Conservation (phyloP, 2,329 filamentous ascomycete species). For the Pseudocercospora musae region DNA sequence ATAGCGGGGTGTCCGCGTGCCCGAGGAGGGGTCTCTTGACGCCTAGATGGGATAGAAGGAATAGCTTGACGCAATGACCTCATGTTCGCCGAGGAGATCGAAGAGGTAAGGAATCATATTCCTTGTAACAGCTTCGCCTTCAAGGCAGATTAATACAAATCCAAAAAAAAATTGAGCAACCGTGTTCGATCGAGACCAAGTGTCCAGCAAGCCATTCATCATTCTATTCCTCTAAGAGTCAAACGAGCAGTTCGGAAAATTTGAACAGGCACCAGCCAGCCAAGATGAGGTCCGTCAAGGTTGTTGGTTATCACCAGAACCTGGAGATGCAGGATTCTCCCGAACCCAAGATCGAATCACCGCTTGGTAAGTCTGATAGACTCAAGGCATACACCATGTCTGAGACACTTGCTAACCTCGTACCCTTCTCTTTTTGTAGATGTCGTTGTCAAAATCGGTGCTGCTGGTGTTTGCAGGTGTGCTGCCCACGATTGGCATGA, state of each 20-base stretch:
- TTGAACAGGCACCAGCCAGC: not conserved
- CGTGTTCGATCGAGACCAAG: not conserved
- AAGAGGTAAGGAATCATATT: not conserved
- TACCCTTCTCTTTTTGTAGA: constrained; percentile 8
- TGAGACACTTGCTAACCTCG: too few relatives aligned
- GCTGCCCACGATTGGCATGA: not conserved
- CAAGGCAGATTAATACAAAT: too few relatives aligned
- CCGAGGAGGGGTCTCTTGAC: not conserved
- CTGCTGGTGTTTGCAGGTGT: constrained; percentile 28
- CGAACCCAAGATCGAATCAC: constrained; percentile 21
- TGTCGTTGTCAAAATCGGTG: constrained; percentile 30
- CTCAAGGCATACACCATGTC: too few relatives aligned
- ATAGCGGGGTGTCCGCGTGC: not conserved
- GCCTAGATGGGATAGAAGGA: not conserved
- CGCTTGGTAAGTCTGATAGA: constrained; percentile 1
- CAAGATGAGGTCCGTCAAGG: constrained; percentile 25
- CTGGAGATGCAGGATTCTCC: constrained; percentile 25
- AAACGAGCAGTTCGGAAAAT: not conserved
- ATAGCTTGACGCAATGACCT: not conserved
- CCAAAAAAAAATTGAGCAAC: too few relatives aligned
- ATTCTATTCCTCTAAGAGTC: not conserved
- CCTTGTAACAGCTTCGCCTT: too few relatives aligned
- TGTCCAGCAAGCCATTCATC: not conserved
- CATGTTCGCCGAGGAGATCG: not conserved
- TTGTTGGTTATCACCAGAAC: constrained; percentile 28